Base-by-base conservation (phyloP, 345 rosid species). In the Euclidium syriacum region DNA sequence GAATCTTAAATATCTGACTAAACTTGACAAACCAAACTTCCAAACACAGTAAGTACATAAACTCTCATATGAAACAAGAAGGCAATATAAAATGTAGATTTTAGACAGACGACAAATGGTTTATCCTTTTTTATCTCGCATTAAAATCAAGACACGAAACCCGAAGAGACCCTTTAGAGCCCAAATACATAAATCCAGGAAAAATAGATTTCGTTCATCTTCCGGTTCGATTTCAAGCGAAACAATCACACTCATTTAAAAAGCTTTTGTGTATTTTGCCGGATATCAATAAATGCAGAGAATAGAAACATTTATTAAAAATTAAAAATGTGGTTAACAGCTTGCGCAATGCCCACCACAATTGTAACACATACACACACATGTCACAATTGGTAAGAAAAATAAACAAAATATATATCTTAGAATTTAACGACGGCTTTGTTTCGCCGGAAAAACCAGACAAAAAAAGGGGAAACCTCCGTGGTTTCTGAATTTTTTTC, bases 311-410 rank as follows among this genome's bases (percentile, higher is more conserved):
- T 70, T 61, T 70, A 70, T 62, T 52, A 10, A 27, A 61, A 62
- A 43, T 27, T n/a, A n/a, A n/a, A 70, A 46, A 34, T 40, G 57
- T 62, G 68, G 74, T 54, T 62, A 61, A 53, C 74, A 36, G 74
- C 74, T 70, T 70, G 35, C 56, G 68, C 74, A 53, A 67, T 43
- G 55, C 62, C 62, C 32, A 62, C 74, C 74, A 46, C 68, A 44
- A 43, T 44, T 33, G 62, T 61, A 69, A 36, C 62, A 53, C 73
- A 59, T n/a, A n/a, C n/a, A n/a, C n/a, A n/a, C n/a, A n/a, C n/a
- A 27, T 57, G 43, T 61, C 68, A 69, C 56, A 52, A 69, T 52
- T 34, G 18, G 62, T 52, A 52, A 41, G 27, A 12, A 40, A 14
- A 25, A 55, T 23, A 65, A 24, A 60, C 32, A 49, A 46, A 19